Evolutionary conservation across 768 basidiomycete genomes (phyloP).

Genomic region (Clavaria fumosa): DNA sequence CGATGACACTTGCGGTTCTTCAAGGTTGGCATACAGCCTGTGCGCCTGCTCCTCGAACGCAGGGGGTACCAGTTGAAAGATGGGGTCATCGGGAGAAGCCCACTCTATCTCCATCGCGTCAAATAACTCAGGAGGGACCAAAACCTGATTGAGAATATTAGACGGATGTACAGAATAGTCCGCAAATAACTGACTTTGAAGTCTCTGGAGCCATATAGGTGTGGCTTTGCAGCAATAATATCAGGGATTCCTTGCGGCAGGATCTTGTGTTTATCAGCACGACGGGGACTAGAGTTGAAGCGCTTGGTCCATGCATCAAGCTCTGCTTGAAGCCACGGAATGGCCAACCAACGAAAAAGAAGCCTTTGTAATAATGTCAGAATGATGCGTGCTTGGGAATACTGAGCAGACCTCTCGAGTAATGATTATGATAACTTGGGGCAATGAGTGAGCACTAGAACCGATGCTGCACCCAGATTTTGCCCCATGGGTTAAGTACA

Average conservation of each 20-base stretch:
- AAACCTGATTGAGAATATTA: slow-evolving; percentile 6
- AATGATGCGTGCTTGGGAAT: slow-evolving; percentile 14
- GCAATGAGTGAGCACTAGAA: too few relatives aligned
- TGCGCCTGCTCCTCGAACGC: slow-evolving; percentile 8
- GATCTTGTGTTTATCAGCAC: slow-evolving; percentile 19
- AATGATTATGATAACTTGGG: too few relatives aligned
- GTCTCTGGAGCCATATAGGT: slow-evolving; percentile 14
- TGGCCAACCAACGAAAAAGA: slow-evolving; percentile 14
- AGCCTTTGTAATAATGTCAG: slow-evolving; percentile 7
- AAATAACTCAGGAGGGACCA: slow-evolving; percentile 10
- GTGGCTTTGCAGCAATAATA: slow-evolving; percentile 16
- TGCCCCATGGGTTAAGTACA: too few relatives aligned
- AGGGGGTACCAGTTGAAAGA: slow-evolving; percentile 12
- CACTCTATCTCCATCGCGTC: slow-evolving; percentile 9
- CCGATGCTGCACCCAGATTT: too few relatives aligned
- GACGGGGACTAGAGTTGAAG: slow-evolving; percentile 11
- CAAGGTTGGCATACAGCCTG: slow-evolving; percentile 9
- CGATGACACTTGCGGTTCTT: slow-evolving; percentile 6
- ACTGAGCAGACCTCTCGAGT: slow-evolving; percentile 11
- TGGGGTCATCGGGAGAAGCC: slow-evolving; percentile 11
- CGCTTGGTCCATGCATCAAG: slow-evolving; percentile 15
- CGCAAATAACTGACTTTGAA: slow-evolving; percentile 17
- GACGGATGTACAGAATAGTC: not conserved
- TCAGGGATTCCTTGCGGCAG: slow-evolving; percentile 21
- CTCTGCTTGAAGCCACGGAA: slow-evolving; percentile 24